These are phyloP conservation scores for Globisporangium yorkense DNA, from an alignment of 352 stramenopile species.

Conservation along the genomic window DNA sequence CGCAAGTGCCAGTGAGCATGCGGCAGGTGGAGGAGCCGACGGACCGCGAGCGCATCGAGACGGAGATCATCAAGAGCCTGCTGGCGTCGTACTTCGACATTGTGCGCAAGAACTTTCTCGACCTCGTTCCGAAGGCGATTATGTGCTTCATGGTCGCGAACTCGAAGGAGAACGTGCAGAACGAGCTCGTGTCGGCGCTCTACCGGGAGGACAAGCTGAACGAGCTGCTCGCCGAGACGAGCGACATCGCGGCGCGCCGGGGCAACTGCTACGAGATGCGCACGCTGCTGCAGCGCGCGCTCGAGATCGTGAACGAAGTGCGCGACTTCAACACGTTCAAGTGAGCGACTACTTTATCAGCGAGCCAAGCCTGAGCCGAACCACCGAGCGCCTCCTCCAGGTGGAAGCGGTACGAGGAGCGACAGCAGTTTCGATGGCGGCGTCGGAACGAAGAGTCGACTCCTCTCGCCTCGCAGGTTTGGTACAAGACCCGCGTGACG, in stretches of 20 bases:
- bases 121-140: constrained; percentile 99
- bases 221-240: constrained; percentile 93
- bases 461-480: neutral
- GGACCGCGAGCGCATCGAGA: constrained; percentile 95
- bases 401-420: neutral
- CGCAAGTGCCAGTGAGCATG: constrained; percentile 95
- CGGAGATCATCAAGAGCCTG: constrained; percentile 98
- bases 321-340: constrained; percentile 98
- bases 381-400: neutral
- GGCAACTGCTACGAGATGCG: constrained; percentile 97
- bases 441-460: neutral
- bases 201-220: constrained; percentile 96
- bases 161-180: constrained; percentile 96
- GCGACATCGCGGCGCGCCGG: constrained; percentile 92
- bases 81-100: constrained; percentile 98
- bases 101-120: constrained; percentile 98
- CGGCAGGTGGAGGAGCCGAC: constrained; percentile 93
- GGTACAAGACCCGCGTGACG: neutral
- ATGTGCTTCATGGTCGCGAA: constrained; percentile 97
- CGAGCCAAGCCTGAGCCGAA: neutral
- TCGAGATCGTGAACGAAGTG: constrained; percentile 99
- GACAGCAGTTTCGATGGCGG: neutral
- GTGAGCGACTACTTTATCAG: constrained; percentile 36
- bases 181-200: constrained; percentile 95
- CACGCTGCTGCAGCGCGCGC: constrained; percentile 91